Evolutionary conservation across 2,329 filamentous ascomycete genomes (phyloP), one percentile per base, ranked within the genome.

Genomic region (Claviceps cyperi): DNA sequence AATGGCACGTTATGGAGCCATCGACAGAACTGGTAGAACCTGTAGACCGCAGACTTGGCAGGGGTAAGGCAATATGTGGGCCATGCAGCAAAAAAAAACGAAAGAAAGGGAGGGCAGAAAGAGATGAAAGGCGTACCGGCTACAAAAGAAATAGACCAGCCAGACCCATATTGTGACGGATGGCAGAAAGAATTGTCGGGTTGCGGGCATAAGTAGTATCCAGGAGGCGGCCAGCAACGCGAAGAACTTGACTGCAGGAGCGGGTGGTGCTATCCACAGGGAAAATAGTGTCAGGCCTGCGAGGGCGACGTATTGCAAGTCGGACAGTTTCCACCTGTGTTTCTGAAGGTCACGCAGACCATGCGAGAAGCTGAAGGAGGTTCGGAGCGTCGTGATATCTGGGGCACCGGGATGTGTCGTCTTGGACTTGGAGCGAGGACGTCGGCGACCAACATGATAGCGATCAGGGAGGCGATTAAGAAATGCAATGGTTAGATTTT

Each of bases 91-190:
- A 13, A 21, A 13, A 21, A 24, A 14, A 4, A 19, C 37, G 15
- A 13, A 15, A 13, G 2, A 24, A 41, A 5, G 2, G 2, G 39
- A n/a, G 2, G 17, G 15, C 2, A n/a, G 17, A 6, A 11, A n/a
- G 14, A 14, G 13, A 14, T 22, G 2, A 46, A 46, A 22, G 17
- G 78, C 87, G 73, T 80, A 94, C 88, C 91, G 84, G 74, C 86
- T 92, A 55, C 84, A 83, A 66, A 92, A 95, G 71, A 95, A 96
- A 65, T 94, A 87, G 46, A 96, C 72, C 40, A 96, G 74, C 79
- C 90, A 97, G 22, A 81, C 83, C 66, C 86, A 83, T 55, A 94
- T 87, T 6, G 87, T 84, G 52, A 92, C 73, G 49, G 89, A 89
- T 9, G 91, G 90, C 41, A 95, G 73, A 64, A 95, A 88, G 66